These are phyloP conservation scores for Neofusicoccum ribis DNA, from an alignment of 2,329 filamentous ascomycete species.

Conservation along the genomic window DNA sequence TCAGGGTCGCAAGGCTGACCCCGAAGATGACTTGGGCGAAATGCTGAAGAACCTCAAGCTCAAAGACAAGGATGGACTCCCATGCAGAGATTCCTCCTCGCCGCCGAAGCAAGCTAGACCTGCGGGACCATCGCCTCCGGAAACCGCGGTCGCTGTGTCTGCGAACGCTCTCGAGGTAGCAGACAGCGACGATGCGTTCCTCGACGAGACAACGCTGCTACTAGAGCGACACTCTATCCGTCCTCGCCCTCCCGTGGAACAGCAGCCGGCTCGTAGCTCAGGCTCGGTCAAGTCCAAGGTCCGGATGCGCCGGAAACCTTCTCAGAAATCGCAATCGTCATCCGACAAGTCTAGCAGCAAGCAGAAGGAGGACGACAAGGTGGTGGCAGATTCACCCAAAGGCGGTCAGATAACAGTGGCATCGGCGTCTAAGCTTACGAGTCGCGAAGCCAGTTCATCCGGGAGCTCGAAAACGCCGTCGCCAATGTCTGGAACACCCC, in stretches of 20 bases:
- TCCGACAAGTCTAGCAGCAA: constrained; percentile 26
- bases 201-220: constrained; percentile 1
- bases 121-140: neutral
- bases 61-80: constrained; percentile 4
- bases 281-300: constrained; percentile 35
- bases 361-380: constrained; percentile 23
- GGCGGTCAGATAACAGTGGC: neutral
- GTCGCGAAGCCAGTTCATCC: neutral
- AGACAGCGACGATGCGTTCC: constrained; percentile 1
- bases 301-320: constrained; percentile 30
- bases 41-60: constrained; percentile 19
- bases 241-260: neutral
- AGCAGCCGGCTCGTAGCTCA: neutral
- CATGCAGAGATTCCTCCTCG: neutral
- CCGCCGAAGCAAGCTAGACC: neutral
- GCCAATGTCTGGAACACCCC: constrained; percentile 17
- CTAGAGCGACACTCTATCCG: constrained; percentile 3
- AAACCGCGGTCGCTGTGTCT: neutral
- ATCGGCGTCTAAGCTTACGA: neutral
- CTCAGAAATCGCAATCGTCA: constrained; percentile 23
- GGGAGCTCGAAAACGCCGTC: constrained; percentile 23
- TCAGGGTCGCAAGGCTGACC: neutral
- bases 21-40: neutral
- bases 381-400: constrained; percentile 17
- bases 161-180: neutral